These are phyloP conservation scores for Capsicum chinense DNA, from an alignment of 257 asterid genomes.

Conservation along the genomic window DNA sequence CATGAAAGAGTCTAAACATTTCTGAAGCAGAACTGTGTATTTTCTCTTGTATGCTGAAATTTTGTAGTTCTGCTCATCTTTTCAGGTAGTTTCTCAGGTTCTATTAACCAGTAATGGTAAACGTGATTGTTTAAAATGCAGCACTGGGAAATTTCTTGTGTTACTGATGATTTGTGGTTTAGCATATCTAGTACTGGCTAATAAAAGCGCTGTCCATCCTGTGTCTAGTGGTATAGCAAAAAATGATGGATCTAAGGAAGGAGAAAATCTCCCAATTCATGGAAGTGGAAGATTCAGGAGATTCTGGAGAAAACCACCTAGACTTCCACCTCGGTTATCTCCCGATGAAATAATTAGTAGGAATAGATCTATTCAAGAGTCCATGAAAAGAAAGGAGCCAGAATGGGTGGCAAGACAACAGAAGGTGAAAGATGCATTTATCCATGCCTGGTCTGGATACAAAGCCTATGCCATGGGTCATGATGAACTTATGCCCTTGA, in stretches of 20 bases:
- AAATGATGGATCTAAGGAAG: slow-evolving; percentile 53
- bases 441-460: slow-evolving; percentile 97
- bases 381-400: slow-evolving; percentile 45
- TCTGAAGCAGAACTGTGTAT: slow-evolving; percentile 13
- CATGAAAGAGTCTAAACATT: not conserved
- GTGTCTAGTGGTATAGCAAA: slow-evolving; percentile 44
- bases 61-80: slow-evolving; percentile 27
- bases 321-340: slow-evolving; percentile 84
- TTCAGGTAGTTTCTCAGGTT: slow-evolving; percentile 75
- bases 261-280: slow-evolving; percentile 47
- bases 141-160: slow-evolving; percentile 81
- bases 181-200: slow-evolving; percentile 64
- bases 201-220: slow-evolving; percentile 45
- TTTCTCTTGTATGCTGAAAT: slow-evolving; percentile 30
- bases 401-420: slow-evolving; percentile 73
- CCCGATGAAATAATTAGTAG: slow-evolving; percentile 77
- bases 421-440: slow-evolving; percentile 82
- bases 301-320: slow-evolving; percentile 82
- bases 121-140: slow-evolving; percentile 64
- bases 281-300: slow-evolving; percentile 55
- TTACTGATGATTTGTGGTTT: slow-evolving; percentile 75
- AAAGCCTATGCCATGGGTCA: slow-evolving; percentile 75
- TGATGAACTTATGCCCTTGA: slow-evolving; percentile 96
- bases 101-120: slow-evolving; percentile 50
- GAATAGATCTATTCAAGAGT: slow-evolving; percentile 47